Evolutionary conservation across 805 yeast genomes (phyloP), one percentile per base, ranked within the genome.

Genomic region (Wickerhamiella cacticola): DNA sequence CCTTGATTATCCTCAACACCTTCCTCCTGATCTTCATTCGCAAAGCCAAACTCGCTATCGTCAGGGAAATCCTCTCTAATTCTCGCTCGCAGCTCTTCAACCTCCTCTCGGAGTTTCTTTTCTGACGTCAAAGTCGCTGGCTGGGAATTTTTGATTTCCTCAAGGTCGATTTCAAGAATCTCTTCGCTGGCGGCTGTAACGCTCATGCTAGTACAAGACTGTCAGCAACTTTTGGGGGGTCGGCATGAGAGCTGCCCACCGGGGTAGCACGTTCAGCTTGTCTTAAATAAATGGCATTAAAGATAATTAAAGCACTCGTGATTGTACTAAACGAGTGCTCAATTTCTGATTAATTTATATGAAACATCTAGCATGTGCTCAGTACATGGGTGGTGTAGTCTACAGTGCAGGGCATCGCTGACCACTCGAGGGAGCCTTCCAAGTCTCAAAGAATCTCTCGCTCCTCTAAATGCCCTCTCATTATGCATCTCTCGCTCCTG

Each of bases 41-140:
- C n/a, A 31, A 31, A 31, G 5, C 36, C 36, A 31, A 31, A 31
- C 36, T 31, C 36, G 36, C 36, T 31, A 31, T 31, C 36, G 36
- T 31, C 36, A 15, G 36, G 36, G 19, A 41, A 28, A 12, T 41
- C 45, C 22, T 31, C 28, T 15, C 36, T 9, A 21, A 33, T 43
- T 5, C 28, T 10, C 4, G 34, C 40, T 22, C 28, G 36, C 39
- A 33, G 40, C 16, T 43, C 46, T 10, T 33, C 46, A 22, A 43
- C 33, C 40, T 43, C 46, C 39, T 43, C 33, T 22, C 39, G 40
- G 26, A 43, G 40, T 22, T n/a, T 22, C 12, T 15, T 19, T 12
- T 36, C 41, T 22, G 41, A 36, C 41, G 16, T 36, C 4, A 36
- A 10, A 19, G 24, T 6, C 18, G 25, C 26, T 24, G 25, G 41